These are phyloP conservation scores for Orbilia oligospora DNA, from an alignment of 2,329 filamentous ascomycete genomes.

Conservation along the genomic window DNA sequence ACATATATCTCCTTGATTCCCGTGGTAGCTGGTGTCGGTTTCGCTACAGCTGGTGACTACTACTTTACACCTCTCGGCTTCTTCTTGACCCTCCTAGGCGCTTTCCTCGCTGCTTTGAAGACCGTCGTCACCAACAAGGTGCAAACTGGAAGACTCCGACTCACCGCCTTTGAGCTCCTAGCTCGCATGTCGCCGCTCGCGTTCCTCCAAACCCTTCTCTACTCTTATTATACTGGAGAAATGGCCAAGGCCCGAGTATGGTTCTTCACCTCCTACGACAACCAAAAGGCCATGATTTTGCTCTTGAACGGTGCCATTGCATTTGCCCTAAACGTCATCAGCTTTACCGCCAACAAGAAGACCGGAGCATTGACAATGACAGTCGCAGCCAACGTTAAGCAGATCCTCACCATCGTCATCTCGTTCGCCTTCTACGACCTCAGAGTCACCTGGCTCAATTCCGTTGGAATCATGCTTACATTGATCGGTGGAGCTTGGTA, in stretches of 20 bases:
- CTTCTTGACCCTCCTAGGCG: conserved; percentile 72
- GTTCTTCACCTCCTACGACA: conserved; percentile 59
- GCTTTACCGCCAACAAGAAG: conserved; percentile 74
- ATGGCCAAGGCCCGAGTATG: conserved; percentile 65
- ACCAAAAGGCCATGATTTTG: conserved; percentile 66
- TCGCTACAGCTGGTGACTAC: conserved; percentile 76
- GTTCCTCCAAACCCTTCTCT: conserved; percentile 76
- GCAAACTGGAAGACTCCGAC: conserved; percentile 74
- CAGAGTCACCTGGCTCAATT: conserved; percentile 71
- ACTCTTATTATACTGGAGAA: conserved; percentile 77
- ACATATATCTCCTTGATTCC: conserved; percentile 75
- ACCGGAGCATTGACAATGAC: conserved; percentile 74
- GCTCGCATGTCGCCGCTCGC: conserved; percentile 76
- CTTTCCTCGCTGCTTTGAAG: conserved; percentile 73
- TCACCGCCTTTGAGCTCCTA: conserved; percentile 75
- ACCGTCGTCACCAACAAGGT: conserved; percentile 76
- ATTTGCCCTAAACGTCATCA: conserved; percentile 73
- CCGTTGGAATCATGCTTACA: conserved; percentile 71
- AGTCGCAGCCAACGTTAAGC: conserved; percentile 74
- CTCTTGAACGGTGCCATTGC: conserved; percentile 72
- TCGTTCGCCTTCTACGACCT: conserved; percentile 73
- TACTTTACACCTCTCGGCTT: conserved; percentile 75
- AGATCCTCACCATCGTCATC: conserved; percentile 72
- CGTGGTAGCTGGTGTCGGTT: conserved; percentile 74
- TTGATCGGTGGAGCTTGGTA: conserved; percentile 73